These are phyloP conservation scores for Coffea canephora DNA, from an alignment of 257 asterid species.

Conservation along the genomic window DNA sequence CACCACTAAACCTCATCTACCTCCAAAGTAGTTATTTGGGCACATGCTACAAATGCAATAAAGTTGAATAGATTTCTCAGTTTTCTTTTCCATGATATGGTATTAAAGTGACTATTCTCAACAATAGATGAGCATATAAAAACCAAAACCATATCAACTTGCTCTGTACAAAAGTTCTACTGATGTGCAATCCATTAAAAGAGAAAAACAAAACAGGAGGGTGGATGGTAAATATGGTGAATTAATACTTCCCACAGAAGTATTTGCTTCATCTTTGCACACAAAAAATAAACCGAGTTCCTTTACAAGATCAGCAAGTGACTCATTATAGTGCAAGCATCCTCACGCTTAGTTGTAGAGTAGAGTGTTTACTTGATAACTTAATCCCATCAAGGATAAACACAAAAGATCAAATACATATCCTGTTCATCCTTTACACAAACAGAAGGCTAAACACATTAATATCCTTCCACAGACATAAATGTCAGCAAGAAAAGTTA, in stretches of 20 bases:
- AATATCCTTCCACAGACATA: not conserved
- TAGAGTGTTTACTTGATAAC: not conserved
- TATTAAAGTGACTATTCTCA: not conserved
- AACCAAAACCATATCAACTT: not conserved
- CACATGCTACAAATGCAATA: not conserved
- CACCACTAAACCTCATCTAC: not conserved
- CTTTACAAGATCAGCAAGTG: not conserved
- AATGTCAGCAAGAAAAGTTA: not conserved
- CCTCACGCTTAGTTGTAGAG: not conserved
- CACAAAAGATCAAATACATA: not conserved
- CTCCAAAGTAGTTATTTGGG: no score
- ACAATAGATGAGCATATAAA: not conserved
- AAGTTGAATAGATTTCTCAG: not conserved
- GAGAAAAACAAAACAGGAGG: not conserved
- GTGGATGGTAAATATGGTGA: not conserved
- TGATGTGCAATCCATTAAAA: no score
- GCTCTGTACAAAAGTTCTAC: not conserved
- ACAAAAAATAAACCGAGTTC: no score
- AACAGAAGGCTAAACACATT: not conserved
- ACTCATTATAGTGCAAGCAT: not conserved
- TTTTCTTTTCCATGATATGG: not conserved
- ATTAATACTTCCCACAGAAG: not conserved
- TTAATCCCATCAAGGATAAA: not conserved
- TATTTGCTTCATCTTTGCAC: not conserved
- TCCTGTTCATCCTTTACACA: not conserved